These are phyloP conservation scores for Spiraea crenata DNA, from an alignment of 331 rosid genomes.

Conservation along the genomic window DNA sequence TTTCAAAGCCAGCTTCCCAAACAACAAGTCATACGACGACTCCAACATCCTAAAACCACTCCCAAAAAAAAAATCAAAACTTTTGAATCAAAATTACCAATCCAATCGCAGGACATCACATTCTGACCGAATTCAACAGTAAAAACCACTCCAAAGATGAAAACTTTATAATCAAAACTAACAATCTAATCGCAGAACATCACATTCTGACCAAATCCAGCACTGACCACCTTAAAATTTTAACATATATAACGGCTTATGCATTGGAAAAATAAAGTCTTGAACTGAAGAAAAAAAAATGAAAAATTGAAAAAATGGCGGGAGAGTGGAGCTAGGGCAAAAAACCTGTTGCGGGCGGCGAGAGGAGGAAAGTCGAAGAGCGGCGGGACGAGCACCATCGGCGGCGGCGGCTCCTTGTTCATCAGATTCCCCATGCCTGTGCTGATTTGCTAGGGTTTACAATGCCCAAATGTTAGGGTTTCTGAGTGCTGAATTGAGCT, in stretches of 20 bases:
- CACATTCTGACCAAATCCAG: slow-evolving; percentile 1
- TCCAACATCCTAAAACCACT: slow-evolving; percentile 66
- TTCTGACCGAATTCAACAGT: too few relatives aligned
- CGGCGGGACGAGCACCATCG: slow-evolving; percentile 90
- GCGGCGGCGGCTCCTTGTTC: slow-evolving; percentile 64
- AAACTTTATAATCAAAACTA: too few relatives aligned
- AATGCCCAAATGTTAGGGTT: slow-evolving; percentile 1
- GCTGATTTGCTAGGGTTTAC: neutral
- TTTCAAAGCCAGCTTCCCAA: slow-evolving; percentile 80
- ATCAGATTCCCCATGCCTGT: slow-evolving; percentile 54
- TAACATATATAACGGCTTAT: neutral
- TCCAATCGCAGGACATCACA: neutral
- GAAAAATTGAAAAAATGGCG: neutral
- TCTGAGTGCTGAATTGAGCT: neutral
- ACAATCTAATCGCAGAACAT: neutral
- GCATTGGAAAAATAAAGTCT: neutral
- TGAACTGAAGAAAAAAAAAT: neutral
- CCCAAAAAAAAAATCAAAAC: neutral
- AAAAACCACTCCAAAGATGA: too few relatives aligned
- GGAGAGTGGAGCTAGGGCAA: neutral
- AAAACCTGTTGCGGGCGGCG: slow-evolving; percentile 77
- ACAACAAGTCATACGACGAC: slow-evolving; percentile 73
- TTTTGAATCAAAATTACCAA: neutral
- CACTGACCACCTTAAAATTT: neutral
- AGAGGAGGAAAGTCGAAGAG: slow-evolving; percentile 94